These are phyloP conservation scores for Lagerstroemia speciosa DNA, from an alignment of 345 rosid species.

Conservation along the genomic window DNA sequence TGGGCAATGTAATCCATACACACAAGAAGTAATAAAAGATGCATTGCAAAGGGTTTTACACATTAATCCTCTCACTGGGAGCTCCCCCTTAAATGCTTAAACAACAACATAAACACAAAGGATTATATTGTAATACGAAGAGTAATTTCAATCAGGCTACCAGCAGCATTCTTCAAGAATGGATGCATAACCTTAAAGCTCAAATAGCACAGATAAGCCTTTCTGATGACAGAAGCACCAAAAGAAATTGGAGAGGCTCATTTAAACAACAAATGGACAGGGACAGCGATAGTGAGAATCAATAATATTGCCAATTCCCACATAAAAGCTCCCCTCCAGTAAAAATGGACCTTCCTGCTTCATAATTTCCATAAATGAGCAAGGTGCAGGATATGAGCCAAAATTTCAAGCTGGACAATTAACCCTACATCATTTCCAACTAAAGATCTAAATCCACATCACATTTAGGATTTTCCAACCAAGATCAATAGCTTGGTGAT, in stretches of 20 bases:
- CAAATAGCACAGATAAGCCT: not conserved
- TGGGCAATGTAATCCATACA: not conserved
- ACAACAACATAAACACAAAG: not conserved
- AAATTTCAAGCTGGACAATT: not conserved
- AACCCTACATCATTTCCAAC: not conserved
- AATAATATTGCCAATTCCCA: not conserved
- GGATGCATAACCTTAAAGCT: not conserved
- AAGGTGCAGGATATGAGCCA: not conserved
- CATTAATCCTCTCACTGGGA: not conserved
- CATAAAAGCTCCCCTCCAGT: not conserved
- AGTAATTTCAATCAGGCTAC: not conserved
- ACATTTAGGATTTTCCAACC: too few relatives aligned
- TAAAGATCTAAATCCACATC: not conserved
- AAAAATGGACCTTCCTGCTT: not conserved
- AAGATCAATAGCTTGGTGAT: too few relatives aligned
- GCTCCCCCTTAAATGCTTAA: not conserved
- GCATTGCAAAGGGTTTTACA: not conserved
- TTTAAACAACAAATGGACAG: not conserved
- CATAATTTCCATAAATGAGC: too few relatives aligned
- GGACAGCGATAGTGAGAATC: not conserved
- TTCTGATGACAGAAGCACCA: not conserved
- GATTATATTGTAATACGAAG: not conserved
- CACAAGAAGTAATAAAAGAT: not conserved
- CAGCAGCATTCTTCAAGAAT: not conserved
- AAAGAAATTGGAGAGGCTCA: not conserved